A percentile compares a stretch with the other conserved stretches of the same genome.
phyloP scores from a whole-genome alignment of 345 rosid species.

The Rhodamnia rubescens region DNA sequence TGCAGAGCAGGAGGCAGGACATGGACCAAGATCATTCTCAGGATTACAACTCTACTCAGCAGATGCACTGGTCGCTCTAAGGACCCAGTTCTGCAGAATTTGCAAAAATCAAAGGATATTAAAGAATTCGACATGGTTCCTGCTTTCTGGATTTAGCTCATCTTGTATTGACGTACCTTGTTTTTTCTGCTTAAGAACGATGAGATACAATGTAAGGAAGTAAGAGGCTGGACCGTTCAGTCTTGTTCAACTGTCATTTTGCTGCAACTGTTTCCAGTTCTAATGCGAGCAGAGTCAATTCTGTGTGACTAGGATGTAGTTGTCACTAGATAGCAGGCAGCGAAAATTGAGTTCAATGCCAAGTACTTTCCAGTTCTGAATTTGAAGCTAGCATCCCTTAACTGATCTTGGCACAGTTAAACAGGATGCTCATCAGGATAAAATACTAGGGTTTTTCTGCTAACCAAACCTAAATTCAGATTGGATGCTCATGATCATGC shows the following conservation, averaged over 20 bases:
- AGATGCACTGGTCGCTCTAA: slow-evolving; percentile 64
- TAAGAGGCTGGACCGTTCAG: background rate
- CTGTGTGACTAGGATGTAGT: background rate
- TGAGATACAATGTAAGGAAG: background rate
- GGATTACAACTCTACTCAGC: slow-evolving; percentile 45
- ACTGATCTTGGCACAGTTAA: background rate
- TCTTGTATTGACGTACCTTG: background rate
- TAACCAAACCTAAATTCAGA: background rate
- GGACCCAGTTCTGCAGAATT: background rate
- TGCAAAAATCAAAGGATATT: background rate
- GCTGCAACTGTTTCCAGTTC: background rate
- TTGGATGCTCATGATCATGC: background rate
- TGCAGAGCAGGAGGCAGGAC: slow-evolving; percentile 43
- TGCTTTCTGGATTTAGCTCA: background rate
- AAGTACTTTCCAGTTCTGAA: background rate
- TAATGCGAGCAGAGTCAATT: background rate
- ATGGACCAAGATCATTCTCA: slow-evolving; percentile 46
- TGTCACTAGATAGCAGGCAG: background rate
- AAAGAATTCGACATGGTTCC: background rate
- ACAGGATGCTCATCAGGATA: background rate
- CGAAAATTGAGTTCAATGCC: background rate
- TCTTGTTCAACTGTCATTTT: background rate
- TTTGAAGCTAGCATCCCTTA: background rate
- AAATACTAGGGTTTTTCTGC: background rate
- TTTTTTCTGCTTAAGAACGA: background rate